Evolutionary conservation across 1,139 yeast species (phyloP).

Genomic region (Suhomyces terraborum): DNA sequence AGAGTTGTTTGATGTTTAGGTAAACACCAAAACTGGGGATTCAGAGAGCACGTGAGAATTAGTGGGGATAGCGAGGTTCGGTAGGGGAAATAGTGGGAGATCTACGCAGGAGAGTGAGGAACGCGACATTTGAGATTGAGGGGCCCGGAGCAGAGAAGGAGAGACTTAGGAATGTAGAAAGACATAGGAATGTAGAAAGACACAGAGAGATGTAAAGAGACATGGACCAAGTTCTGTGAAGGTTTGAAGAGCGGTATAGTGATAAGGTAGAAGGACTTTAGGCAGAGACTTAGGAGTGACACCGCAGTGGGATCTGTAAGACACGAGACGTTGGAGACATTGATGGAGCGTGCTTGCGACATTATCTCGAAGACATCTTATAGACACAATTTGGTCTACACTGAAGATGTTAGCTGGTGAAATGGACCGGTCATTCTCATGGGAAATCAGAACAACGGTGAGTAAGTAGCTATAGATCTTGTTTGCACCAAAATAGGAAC

Average conservation of each 20-base stretch:
- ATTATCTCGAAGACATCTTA: no score
- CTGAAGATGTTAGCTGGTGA: slow-evolving; percentile 42
- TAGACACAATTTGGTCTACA: no score
- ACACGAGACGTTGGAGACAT: no score
- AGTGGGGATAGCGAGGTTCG: background rate
- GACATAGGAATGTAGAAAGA: background rate
- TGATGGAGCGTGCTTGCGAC: no score
- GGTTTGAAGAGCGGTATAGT: no score
- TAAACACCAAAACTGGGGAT: slow-evolving; percentile 2
- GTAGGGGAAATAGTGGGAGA: no score
- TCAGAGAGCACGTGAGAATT: slow-evolving; percentile 7
- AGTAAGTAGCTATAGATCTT: slow-evolving; percentile 72
- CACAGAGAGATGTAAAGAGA: background rate
- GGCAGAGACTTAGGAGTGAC: no score
- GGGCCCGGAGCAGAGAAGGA: background rate
- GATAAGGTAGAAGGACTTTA: no score
- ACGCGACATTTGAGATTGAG: background rate
- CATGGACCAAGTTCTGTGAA: no score
- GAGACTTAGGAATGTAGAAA: background rate
- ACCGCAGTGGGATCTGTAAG: no score
- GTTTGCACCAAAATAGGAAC: slow-evolving; percentile 98
- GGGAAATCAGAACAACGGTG: slow-evolving; percentile 51
- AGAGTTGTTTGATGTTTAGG: background rate
- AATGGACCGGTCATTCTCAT: slow-evolving; percentile 57
- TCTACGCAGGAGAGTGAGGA: background rate